Base-by-base conservation (phyloP, 169 alveolate genomes). In the Neospora caninum region DNA sequence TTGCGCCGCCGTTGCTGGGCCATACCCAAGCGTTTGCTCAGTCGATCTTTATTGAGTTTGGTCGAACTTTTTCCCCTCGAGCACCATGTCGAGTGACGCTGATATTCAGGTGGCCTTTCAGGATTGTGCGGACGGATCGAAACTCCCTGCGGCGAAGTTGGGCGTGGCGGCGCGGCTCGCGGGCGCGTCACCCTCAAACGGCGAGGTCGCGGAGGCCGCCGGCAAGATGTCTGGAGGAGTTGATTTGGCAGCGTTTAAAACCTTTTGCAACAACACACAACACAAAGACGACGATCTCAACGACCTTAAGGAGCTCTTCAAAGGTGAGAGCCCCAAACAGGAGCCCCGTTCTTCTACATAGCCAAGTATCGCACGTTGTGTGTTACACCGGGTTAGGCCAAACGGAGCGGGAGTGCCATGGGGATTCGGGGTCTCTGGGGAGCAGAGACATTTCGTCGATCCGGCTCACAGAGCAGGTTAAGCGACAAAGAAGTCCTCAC, bases 131-230 rank as follows among this genome's bases (percentile, higher is more conserved):
- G n/a, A 10, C 22, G 36, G 67, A 22, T 16, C n/a, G 38, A 41
- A 13, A 41, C 29, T 82, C 0, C 89, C 89, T 4, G 89, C 89
- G 31, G 67, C 54, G 20, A 82, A 82, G 42, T 31, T 82, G 0
- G 89, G 89, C 31, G 41, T 6, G 34, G 89, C 89, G 89, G 89
- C 89, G 34, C 89, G 89, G 10, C 89, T 82, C 38, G 89, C 89
- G 13, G 89, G 89, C 67, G 89, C 89, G 27, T 41, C 69, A 20
- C 89, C 89, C 29, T 82, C 89, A 22, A 82, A 41, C 38, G 89
- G 58, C 7, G 89, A 82, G 39, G 89, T 45, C 41, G 58, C 54
- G 0, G 70, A 36, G 31, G 38, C 7, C 41, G 67, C 54, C 27
- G 41, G 67, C 36, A 42, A 82, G 41, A 16, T n/a, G n/a, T 42